Evolutionary conservation across 1,284 basidiomycete genomes (phyloP), one percentile per base, ranked within the genome.

Genomic region (Melampsora larici-populina): DNA sequence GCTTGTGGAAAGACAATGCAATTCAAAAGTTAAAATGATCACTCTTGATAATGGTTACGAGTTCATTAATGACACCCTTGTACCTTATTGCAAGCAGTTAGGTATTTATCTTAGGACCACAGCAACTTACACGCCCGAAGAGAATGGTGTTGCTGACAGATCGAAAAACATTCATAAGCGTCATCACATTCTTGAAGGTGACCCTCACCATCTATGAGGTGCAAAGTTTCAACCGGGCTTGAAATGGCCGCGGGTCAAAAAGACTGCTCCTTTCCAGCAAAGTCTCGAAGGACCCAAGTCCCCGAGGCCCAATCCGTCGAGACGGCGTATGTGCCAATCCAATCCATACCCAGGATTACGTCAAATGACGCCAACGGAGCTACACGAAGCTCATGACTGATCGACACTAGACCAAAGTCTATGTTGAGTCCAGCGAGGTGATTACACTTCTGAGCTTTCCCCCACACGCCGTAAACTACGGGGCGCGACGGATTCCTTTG

Each of bases 271-370:
- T 11, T 11, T 11, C 48, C 48, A 11, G 21, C 4, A 2, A 5
- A 18, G 21, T 24, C 58, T 40, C 33, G 6, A 7, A 60, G 40
- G 24, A 31, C 15, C 40, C 51, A 72, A 15, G 36, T 63, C 21
- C 62, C 62, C 9, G 70, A 40, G 21, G 40, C 33, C 58, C 58
- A 72, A n/a, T 72, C 70, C 0, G 70, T 72, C 13, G 58, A 72
- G 6, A 46, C 18, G 5, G 62, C 70, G 11, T 63, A n/a, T 21
- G 55, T 48, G 3, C 51, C n/a, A 21, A 72, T 72, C 51, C 70
- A 72, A 46, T 72, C 70, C 1, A 33, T 29, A 18, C 69, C 69
- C 8, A 70, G 29, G 29, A 70, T 72, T 15, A 62, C 58, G 29
- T 72, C 51, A 26, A 40, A 72, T 24, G 24, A 62, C 0, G 33